Base-by-base conservation (phyloP, 305 asterid species). In the Fraxinus albicans region DNA sequence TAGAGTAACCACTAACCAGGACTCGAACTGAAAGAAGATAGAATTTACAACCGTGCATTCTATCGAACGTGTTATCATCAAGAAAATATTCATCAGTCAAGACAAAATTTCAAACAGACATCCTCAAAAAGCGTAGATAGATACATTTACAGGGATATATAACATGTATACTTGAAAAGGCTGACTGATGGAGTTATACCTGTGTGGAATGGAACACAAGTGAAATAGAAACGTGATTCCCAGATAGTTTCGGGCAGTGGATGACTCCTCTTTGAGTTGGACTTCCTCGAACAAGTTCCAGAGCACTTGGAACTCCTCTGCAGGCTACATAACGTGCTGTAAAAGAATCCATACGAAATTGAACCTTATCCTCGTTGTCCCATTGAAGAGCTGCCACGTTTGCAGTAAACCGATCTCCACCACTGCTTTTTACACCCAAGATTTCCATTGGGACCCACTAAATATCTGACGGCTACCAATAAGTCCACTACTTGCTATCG, bases 1-100 rank as follows among this genome's bases (percentile, higher is more conserved):
- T 50, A 21, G 7, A 70, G 33, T 35, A 9, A 40, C 1, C 35
- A 8, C 17, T 8, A 23, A 80, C 31, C 19, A 9, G 12, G 47
- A 40, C 10, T 40, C 77, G 27, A 72, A 67, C 13, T 7, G 2
- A 79, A 79, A 36, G 17, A 40, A 63, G 25, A 34, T 36, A 69
- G 36, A 79, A 4, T 35, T 25, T 35, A 47, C 23, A 50, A 0
- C 2, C 76, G 33, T 79, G 81, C 88, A 83, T 87, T 87, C 83
- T 76, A 84, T 40, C 87, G 81, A 89, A 83, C 90, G 86, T 0
- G 21, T 86, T 33, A 13, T 50, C 60, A 50, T 50, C 7, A 4
- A 50, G 1, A 50, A 25, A 25, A 25, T 25, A 25, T 25, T 25
- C 27, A 25, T 25, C 27, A 25, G 27, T 25, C 27, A 25, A 25